phyloP scores from a whole-genome alignment of 192 early-diverging fungal genomes.

The Radiomyces spectabilis region DNA sequence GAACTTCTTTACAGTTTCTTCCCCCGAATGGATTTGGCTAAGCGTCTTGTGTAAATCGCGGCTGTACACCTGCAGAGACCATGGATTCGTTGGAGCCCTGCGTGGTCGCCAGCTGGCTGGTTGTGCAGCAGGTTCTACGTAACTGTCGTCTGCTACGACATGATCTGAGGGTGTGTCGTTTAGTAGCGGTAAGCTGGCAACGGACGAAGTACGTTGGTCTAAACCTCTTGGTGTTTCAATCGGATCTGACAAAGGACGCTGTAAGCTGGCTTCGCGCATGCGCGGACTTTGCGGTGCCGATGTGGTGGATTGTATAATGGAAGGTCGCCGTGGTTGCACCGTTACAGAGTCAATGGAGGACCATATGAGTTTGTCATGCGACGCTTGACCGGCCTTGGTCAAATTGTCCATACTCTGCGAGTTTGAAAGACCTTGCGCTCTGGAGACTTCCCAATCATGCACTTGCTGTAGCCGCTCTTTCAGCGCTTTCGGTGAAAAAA shows the following conservation, averaged over 20 bases:
- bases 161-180: too few species aligned
- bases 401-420: too few species aligned
- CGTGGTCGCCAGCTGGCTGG: neutral
- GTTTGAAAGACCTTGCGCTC: too few species aligned
- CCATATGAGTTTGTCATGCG: too few species aligned
- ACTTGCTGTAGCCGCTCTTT: conserved; percentile 62
- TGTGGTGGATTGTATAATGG: conserved; percentile 11
- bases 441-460: conserved; percentile 21
- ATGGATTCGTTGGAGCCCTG: conserved; percentile 8
- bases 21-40: neutral
- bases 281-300: conserved; percentile 25
- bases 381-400: too few species aligned
- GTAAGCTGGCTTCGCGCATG: neutral
- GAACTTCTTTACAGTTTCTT: conserved; percentile 54
- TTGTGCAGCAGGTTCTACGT: neutral
- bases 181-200: too few species aligned
- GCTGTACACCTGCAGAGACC: conserved; percentile 11
- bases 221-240: too few species aligned
- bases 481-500: conserved; percentile 77
- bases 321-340: conserved; percentile 6
- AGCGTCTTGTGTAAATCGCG: conserved; percentile 9
- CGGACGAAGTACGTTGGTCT: too few species aligned
- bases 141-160: too few species aligned
- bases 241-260: too few species aligned
- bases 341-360: conserved; percentile 5